phyloP scores from a whole-genome alignment of 495 filamentous ascomycete species.

The Penicillium herquei region DNA sequence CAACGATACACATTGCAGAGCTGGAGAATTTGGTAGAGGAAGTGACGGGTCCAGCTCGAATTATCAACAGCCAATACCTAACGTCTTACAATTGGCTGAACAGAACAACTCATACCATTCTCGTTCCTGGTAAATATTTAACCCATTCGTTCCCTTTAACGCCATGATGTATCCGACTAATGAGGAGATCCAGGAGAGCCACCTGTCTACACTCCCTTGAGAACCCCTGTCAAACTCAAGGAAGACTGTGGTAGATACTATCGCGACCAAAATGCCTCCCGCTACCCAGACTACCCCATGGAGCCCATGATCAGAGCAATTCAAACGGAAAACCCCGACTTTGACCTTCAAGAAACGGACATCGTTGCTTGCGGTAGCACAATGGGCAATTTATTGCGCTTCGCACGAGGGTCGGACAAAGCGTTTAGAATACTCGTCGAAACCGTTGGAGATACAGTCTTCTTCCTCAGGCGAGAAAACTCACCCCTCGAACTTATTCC shows the following conservation, averaged over 20 bases:
- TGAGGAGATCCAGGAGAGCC: no score
- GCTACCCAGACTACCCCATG: constrained; percentile 53
- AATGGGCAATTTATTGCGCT: constrained; percentile 55
- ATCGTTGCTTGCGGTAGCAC: constrained; percentile 63
- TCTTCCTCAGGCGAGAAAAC: constrained; percentile 60
- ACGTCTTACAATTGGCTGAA: constrained; percentile 58
- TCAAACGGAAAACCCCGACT: constrained; percentile 31
- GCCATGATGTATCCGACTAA: no score
- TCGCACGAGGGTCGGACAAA: constrained; percentile 45
- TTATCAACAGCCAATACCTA: constrained; percentile 27
- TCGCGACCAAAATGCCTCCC: constrained; percentile 63
- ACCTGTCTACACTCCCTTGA: constrained; percentile 56
- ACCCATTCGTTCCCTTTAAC: no score
- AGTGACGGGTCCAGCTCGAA: constrained; percentile 6
- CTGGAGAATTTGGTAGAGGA: constrained; percentile 9
- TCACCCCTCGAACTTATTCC: constrained; percentile 50
- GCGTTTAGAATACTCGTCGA: constrained; percentile 61
- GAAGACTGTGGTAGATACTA: constrained; percentile 54
- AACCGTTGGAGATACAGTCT: constrained; percentile 57
- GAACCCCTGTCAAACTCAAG: constrained; percentile 31
- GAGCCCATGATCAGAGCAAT: constrained; percentile 57
- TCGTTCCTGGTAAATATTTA: no score
- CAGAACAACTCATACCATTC: constrained; percentile 34
- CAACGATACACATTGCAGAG: constrained; percentile 15
- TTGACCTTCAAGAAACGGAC: constrained; percentile 45